These are phyloP conservation scores for Spencermartinsiella europaea DNA, from an alignment of 805 yeast genomes.

Conservation along the genomic window DNA sequence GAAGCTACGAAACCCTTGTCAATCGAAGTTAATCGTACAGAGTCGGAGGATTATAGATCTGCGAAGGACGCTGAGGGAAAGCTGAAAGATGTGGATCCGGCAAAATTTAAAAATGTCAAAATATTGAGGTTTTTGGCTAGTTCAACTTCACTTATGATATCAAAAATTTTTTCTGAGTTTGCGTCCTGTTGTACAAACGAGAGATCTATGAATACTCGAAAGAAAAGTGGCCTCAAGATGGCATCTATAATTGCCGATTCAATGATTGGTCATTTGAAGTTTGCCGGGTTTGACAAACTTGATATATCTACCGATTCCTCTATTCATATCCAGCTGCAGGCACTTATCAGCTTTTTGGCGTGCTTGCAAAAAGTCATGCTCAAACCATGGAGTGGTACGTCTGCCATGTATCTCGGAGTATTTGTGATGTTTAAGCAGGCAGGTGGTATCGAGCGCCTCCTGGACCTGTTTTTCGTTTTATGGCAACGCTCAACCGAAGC, in stretches of 20 bases:
- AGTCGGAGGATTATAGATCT: constrained; percentile 15
- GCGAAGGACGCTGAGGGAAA: constrained; percentile 18
- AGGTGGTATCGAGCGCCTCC: constrained; percentile 25
- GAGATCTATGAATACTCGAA: constrained; percentile 17
- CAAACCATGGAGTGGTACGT: constrained; percentile 14
- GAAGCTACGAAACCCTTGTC: constrained; percentile 20
- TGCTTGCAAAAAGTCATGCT: constrained; percentile 15
- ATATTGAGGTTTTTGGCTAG: constrained; percentile 17
- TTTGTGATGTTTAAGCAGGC: constrained; percentile 28
- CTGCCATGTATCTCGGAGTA: constrained; percentile 17
- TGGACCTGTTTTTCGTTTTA: constrained; percentile 19
- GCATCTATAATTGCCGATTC: constrained; percentile 23
- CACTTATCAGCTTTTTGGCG: constrained; percentile 14
- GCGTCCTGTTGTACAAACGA: constrained; percentile 18
- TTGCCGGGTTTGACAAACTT: constrained; percentile 3
- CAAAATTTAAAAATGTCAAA: constrained; percentile 13
- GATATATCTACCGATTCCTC: neutral
- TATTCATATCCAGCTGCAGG: constrained; percentile 8
- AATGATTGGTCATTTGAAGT: constrained; percentile 18
- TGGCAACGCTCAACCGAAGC: constrained; percentile 15
- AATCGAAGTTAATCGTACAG: constrained; percentile 10
- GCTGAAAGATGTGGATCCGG: constrained; percentile 11
- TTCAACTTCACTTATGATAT: constrained; percentile 9
- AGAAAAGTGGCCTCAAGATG: constrained; percentile 25
- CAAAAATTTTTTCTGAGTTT: constrained; percentile 18